phyloP scores from a whole-genome alignment of 352 stramenopile genomes.

The Phytophthora nicotianae region DNA sequence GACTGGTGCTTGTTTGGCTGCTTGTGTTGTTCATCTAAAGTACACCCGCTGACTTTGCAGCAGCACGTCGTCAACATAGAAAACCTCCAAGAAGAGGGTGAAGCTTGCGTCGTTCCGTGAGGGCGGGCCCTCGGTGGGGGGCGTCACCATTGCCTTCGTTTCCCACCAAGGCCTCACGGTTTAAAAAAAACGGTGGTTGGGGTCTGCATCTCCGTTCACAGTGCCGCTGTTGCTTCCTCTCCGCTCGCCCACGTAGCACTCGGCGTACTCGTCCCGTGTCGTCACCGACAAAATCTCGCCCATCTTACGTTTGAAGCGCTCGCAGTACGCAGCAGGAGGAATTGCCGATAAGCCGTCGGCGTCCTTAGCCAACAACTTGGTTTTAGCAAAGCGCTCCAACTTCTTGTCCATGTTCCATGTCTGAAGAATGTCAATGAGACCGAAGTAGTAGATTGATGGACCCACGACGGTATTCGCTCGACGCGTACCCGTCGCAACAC shows the following conservation, averaged over 20 bases:
- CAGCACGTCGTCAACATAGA: conserved; percentile 41
- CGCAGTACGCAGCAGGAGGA: conserved; percentile 82
- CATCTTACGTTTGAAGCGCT: conserved; percentile 90
- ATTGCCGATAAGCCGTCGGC: conserved; percentile 81
- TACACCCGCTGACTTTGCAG: conserved; percentile 43
- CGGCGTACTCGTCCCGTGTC: conserved; percentile 67
- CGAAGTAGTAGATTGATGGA: conserved; percentile 89
- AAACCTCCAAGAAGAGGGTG: conserved; percentile 31
- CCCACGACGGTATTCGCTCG: conserved; percentile 88
- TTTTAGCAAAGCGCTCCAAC: conserved; percentile 89
- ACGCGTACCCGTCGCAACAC: conserved; percentile 69
- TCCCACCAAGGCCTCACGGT: conserved; percentile 43
- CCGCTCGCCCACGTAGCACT: conserved; percentile 42
- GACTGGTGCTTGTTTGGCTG: conserved; percentile 28
- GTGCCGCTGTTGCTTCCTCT: conserved; percentile 34
- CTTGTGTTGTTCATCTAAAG: conserved; percentile 39
- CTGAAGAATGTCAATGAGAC: conserved; percentile 89
- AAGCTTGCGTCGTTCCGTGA: conserved; percentile 40
- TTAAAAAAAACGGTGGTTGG: conserved; percentile 64
- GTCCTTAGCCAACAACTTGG: conserved; percentile 82
- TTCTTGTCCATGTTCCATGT: conserved; percentile 93
- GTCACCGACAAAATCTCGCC: conserved; percentile 81
- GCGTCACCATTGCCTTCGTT: conserved; percentile 39
- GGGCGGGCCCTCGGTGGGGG: conserved; percentile 39
- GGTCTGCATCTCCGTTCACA: conserved; percentile 16